Base-by-base conservation (phyloP, 2,329 filamentous ascomycete species). In the Colletotrichum sublineola region DNA sequence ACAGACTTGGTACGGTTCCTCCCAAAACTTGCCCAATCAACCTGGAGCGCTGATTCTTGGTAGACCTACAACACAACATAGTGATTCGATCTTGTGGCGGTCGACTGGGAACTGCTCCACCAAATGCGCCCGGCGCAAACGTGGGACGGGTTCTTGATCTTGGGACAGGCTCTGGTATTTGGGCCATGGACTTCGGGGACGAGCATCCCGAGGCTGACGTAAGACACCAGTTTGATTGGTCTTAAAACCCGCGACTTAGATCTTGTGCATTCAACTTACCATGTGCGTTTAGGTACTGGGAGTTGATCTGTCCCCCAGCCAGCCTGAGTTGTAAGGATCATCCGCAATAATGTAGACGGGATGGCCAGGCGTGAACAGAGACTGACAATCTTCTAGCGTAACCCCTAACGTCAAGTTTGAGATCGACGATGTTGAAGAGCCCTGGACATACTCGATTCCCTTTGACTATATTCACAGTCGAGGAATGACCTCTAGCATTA, bases 401-500 rank as follows among this genome's bases (percentile, higher is more conserved):
- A 85, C 86, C 0, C 80, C 84, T 0, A 88, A 89, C 67, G 81
- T 86, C 3, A 76, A 78, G 9, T 88, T 88, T 73, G 82, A 84
- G 50, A 77, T 86, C 53, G 84, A 85, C 66, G 81, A 85, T 63
- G 74, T 81, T 14, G 81, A 83, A 55, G 78, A 81, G 40, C 76
- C 78, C n/a, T 85, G 83, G 84, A 79, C 77, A 2, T 84, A 78
- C 38, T 73, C 74, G 1, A 75, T 77, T 24, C 75, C 78, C 1
- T 85, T 85, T 46, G 84, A 86, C 74, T 82, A 82, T 44, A 77
- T 86, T 18, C 83, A 82, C 60, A 76, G 73, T 12, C 80, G 82
- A n/a, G 79, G 79, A 74, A 78, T 85, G 71, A 78, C 77, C 3
- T 81, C 79, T 0, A 79, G 77, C 5, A 77, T 84, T 42, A 63